Base-by-base conservation (phyloP, 108 stramenopile species). In the Skeletonema tropicum region DNA sequence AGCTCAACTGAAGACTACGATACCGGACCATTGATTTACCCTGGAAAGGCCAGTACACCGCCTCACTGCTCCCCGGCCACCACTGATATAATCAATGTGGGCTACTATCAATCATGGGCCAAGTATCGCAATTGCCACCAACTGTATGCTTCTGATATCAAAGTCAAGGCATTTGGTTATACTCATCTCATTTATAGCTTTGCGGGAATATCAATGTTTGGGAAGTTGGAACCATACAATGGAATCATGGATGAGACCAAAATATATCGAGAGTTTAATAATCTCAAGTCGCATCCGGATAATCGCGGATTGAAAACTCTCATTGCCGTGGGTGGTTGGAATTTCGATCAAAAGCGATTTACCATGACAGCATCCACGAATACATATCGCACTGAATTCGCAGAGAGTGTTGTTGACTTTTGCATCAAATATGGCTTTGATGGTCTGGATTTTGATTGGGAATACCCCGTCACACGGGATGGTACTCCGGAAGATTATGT, bases 381-480 rank as follows among this genome's bases (percentile, higher is more conserved):
- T 8, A 63, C 32, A 35, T 19, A 52, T 3, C 70, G 81, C 4
- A 2, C 45, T 7, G 14, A 0, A 12, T 82, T 82, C 48, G 81
- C 81, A 3, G 3, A 64, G 17, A 71, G 70, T 35, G 57, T 70
- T 17, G 75, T 77, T 3, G 32, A 49, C 13, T 77, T 82, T 42
- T 42, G 71, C 15, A 12, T 17, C 3, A 5, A 2, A n/a, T 65
- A 82, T 38, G 29, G 33, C 21, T 82, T 82, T 23, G 76, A 82
- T 39, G 81, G 81, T 10, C 39, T 82, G 8, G 81, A 82, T 72
- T 64, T 82, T 14, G 81, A 82, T 66, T 82, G 81, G 76, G 81
- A 77, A 4, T 81, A 75, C 36, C 80, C 80, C 11, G 74, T 76
- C 9, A 64, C 80, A 26, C 60, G 74, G 9, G 72, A 75, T 45